Evolutionary conservation across 129 eudicot species (phyloP).

Genomic region (Saussurea involucrata): DNA sequence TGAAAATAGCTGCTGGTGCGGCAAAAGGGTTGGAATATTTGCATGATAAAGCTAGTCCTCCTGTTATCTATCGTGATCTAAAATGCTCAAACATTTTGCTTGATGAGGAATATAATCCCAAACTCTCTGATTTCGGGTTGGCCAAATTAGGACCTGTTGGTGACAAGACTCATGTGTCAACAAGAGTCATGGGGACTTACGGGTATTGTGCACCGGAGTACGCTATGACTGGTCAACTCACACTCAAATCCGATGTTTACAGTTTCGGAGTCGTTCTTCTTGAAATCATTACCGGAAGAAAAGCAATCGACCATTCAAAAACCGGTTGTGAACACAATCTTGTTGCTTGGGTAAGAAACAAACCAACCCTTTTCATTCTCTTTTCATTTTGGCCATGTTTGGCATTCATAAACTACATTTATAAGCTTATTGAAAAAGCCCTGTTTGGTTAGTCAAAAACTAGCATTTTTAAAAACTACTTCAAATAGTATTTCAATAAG

Average conservation of each 20-base stretch:
- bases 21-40: constrained; percentile 83
- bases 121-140: constrained; percentile 49
- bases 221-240: constrained; percentile 55
- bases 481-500: neutral
- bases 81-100: constrained; percentile 78
- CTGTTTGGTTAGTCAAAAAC: neutral
- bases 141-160: constrained; percentile 54
- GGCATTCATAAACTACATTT: neutral
- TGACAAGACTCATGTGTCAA: constrained; percentile 44
- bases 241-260: constrained; percentile 44
- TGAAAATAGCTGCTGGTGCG: constrained; percentile 89
- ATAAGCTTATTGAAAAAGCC: neutral
- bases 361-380: constrained; percentile 6
- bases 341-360: constrained; percentile 49
- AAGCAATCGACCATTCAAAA: constrained; percentile 39
- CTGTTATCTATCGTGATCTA: constrained; percentile 75
- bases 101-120: constrained; percentile 53
- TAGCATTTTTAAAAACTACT: neutral
- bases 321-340: constrained; percentile 45
- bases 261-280: constrained; percentile 53
- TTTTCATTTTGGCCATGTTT: neutral
- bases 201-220: constrained; percentile 80
- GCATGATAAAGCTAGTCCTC: constrained; percentile 81
- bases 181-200: constrained; percentile 53
- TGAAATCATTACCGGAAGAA: constrained; percentile 50